These are phyloP conservation scores for Aureobasidium vineae DNA, from an alignment of 2,329 filamentous ascomycete species.

Conservation along the genomic window DNA sequence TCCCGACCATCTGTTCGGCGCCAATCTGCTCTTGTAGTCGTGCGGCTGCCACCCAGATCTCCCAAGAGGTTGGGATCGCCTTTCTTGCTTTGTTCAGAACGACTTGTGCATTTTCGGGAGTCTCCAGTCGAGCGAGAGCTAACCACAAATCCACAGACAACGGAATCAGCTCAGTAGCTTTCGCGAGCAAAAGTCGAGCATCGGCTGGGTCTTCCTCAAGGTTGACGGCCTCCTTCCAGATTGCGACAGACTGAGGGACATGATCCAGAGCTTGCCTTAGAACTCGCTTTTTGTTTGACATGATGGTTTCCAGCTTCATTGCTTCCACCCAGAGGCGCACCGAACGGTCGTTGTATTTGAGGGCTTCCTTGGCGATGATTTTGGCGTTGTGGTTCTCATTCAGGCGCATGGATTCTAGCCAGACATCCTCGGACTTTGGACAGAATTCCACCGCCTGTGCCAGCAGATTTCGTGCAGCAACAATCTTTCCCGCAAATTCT, in stretches of 20 bases:
- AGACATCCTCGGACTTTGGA: conserved; percentile 90
- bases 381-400: conserved; percentile 93
- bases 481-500: conserved; percentile 87
- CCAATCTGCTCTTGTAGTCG: conserved; percentile 88
- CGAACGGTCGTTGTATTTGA: conserved; percentile 85
- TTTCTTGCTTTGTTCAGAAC: conserved; percentile 95
- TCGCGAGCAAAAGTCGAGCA: conserved; percentile 83
- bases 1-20: conserved; percentile 68
- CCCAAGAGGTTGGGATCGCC: conserved; percentile 86
- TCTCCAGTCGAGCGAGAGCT: conserved; percentile 84
- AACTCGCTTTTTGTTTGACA: conserved; percentile 85
- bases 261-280: conserved; percentile 88
- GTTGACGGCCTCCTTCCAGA: conserved; percentile 99
- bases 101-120: conserved; percentile 86
- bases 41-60: conserved; percentile 95
- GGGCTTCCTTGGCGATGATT: conserved; percentile 89
- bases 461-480: conserved; percentile 84
- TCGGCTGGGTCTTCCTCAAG: conserved; percentile 87
- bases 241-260: conserved; percentile 86
- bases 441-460: conserved; percentile 85
- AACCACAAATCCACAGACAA: conserved; percentile 94
- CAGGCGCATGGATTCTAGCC: conserved; percentile 92
- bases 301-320: conserved; percentile 83
- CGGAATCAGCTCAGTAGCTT: conserved; percentile 93
- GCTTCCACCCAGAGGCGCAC: conserved; percentile 93